Conservation (phyloP, 805 yeast species). For the Ogataea neopini region DNA sequence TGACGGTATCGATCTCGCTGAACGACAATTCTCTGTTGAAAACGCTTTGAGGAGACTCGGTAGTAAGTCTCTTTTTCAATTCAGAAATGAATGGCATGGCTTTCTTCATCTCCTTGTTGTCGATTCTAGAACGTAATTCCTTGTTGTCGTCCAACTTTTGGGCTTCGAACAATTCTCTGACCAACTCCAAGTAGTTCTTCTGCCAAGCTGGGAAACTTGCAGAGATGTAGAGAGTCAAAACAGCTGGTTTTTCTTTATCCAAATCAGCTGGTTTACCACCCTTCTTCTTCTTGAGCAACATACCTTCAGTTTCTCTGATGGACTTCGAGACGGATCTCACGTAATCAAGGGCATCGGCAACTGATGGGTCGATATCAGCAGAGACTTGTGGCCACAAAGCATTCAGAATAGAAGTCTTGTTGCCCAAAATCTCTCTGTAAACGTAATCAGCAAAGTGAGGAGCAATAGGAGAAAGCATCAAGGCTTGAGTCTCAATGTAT, state of each 20-base stretch:
- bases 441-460: conserved; percentile 94
- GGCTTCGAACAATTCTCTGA: conserved; percentile 69
- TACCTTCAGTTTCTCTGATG: conserved; percentile 92
- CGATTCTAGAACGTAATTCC: conserved; percentile 60
- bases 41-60: conserved; percentile 72
- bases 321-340: conserved; percentile 77
- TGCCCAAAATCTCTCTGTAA: conserved; percentile 77
- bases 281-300: conserved; percentile 81
- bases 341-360: conserved; percentile 72
- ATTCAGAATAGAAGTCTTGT: conserved; percentile 62
- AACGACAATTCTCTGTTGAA: conserved; percentile 88
- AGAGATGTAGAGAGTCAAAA: conserved; percentile 71
- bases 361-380: conserved; percentile 60
- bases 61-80: conserved; percentile 75
- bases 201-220: conserved; percentile 78
- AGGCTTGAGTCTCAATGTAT: conserved; percentile 84
- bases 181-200: conserved; percentile 60
- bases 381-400: conserved; percentile 80
- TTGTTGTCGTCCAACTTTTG: conserved; percentile 66
- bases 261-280: conserved; percentile 74
- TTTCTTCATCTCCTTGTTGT: conserved; percentile 88
- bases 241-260: conserved; percentile 72
- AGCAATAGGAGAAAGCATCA: conserved; percentile 86
- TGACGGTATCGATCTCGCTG: conserved; percentile 70
- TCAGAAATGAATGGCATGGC: conserved; percentile 96